Conservation (phyloP, 2,329 filamentous ascomycete genomes). For the Trichoderma sp. region DNA sequence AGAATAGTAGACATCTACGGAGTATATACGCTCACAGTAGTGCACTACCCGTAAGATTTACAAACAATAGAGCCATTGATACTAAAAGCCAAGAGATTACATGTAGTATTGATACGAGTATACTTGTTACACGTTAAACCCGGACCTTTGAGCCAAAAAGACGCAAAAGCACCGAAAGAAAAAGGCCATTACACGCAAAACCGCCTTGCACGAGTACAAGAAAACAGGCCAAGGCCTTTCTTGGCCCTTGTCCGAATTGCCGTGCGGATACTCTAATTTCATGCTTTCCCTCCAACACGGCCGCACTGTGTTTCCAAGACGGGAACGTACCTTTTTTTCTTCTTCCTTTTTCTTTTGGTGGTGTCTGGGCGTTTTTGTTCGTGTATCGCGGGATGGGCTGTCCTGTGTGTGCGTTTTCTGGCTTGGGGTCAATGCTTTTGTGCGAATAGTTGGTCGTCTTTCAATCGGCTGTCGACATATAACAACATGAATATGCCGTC, state of each 20-base stretch:
- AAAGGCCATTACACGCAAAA: neutral
- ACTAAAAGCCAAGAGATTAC: neutral
- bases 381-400: neutral
- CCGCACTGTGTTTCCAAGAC: neutral
- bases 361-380: neutral
- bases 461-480: neutral
- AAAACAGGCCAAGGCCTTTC: neutral
- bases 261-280: constrained; percentile 2
- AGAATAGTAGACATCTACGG: neutral
- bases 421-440: neutral
- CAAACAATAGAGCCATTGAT: neutral
- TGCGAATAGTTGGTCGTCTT: neutral
- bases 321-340: neutral
- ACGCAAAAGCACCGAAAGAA: neutral
- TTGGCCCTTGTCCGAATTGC: neutral
- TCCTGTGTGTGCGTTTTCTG: neutral
- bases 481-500: no score
- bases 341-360: neutral
- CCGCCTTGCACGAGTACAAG: neutral
- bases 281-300: neutral
- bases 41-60: neutral
- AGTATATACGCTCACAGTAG: neutral
- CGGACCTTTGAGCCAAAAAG: neutral
- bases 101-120: no score
- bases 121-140: neutral